These are phyloP conservation scores for Serendipita sp. DNA, from an alignment of 768 basidiomycete species.

Conservation along the genomic window DNA sequence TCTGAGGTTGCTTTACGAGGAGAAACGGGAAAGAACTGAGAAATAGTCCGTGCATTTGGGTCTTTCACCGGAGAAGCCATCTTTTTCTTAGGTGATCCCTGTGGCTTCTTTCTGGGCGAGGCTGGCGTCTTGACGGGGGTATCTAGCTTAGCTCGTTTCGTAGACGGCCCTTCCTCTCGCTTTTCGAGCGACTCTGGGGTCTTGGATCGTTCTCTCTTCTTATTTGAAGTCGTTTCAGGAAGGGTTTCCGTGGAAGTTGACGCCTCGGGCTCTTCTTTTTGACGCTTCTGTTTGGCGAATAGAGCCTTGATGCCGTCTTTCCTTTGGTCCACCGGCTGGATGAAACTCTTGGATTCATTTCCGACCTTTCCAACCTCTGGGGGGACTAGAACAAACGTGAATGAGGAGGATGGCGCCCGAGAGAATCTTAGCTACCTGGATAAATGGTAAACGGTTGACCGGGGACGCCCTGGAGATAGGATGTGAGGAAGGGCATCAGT, in stretches of 20 bases:
- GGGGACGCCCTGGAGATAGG: conserved; percentile 34
- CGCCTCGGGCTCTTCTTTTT: background rate
- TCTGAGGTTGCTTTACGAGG: background rate
- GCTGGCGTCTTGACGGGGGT: background rate
- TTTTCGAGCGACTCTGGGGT: background rate
- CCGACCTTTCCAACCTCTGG: conserved; percentile 86
- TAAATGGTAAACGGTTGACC: background rate
- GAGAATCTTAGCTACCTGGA: conserved; percentile 40
- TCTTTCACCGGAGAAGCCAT: background rate
- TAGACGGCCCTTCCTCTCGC: background rate
- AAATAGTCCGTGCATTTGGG: background rate
- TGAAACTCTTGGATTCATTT: conserved; percentile 62
- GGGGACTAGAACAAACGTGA: conserved; percentile 32
- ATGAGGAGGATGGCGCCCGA: background rate
- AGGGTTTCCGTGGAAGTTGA: background rate
- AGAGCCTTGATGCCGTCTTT: conserved; percentile 78
- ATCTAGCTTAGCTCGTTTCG: background rate
- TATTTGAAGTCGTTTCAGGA: too few species aligned
- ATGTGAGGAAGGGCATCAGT: conserved; percentile 42
- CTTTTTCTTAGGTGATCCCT: background rate
- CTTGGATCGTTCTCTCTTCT: background rate
- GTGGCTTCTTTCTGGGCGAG: background rate
- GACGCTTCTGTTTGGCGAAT: conserved; percentile 44
- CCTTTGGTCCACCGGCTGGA: conserved; percentile 60
- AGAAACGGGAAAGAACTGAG: background rate